phyloP scores from a whole-genome alignment of 2,329 filamentous ascomycete genomes.

The Fusarium torreyae region DNA sequence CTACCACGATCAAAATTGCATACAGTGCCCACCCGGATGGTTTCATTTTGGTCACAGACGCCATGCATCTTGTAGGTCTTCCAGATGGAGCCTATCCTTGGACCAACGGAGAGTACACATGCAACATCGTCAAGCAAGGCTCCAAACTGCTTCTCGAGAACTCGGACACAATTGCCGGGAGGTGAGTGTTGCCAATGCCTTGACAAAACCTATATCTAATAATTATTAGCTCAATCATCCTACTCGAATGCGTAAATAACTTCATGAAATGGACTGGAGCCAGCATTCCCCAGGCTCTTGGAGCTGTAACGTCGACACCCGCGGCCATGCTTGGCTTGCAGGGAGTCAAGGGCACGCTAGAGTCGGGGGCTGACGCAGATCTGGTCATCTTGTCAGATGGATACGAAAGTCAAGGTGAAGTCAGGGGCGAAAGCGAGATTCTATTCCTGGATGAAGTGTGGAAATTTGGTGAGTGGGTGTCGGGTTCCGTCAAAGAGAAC shows the following conservation, averaged over 20 bases:
- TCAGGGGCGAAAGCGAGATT: constrained; percentile 60
- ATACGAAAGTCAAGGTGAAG: constrained; percentile 45
- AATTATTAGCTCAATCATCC: constrained; percentile 71
- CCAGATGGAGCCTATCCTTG: constrained; percentile 89
- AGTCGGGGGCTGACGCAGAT: constrained; percentile 76
- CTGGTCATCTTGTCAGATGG: constrained; percentile 77
- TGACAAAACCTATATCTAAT: constrained; percentile 5
- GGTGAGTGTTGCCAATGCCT: constrained; percentile 62
- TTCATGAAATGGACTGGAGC: constrained; percentile 82
- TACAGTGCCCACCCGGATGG: constrained; percentile 88
- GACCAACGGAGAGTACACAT: constrained; percentile 78
- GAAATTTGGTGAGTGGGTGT: constrained; percentile 79
- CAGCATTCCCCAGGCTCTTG: constrained; percentile 76
- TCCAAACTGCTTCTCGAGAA: constrained; percentile 81
- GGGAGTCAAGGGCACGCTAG: constrained; percentile 75
- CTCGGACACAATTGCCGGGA: constrained; percentile 83
- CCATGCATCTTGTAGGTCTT: constrained; percentile 88
- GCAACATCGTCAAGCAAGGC: constrained; percentile 78
- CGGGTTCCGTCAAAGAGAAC: constrained; percentile 39
- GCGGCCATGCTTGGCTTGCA: constrained; percentile 81
- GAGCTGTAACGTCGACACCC: constrained; percentile 82
- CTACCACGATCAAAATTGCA: constrained; percentile 89
- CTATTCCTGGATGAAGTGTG: constrained; percentile 82
- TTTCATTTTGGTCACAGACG: constrained; percentile 91
- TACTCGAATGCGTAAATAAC: constrained; percentile 88